Base-by-base conservation (phyloP, 1,284 basidiomycete species). In the Tetrapyrgos nigripes region DNA sequence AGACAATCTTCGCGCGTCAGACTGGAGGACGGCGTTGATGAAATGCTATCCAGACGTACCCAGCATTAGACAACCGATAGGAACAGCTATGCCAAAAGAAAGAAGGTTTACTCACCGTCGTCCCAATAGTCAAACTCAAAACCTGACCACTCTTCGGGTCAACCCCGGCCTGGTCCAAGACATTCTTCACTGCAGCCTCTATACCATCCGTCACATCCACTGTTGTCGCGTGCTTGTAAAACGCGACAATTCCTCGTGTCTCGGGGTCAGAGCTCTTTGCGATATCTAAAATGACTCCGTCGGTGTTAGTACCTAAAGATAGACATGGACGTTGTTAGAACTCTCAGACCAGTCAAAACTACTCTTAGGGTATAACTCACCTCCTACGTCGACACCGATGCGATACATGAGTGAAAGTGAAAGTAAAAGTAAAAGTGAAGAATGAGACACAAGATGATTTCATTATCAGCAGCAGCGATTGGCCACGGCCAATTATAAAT, bases 141-240 rank as follows among this genome's bases (percentile, higher is more conserved):
- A 83, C 73, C 2, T 71, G 56, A 8, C 69, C 67, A 21, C 40
- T 50, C 14, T 24, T 28, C 14, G 75, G 70, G 46, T 67, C 48
- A 9, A 79, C 64, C 1, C 66, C 64, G 13, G 74, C 75, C 28
- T 75, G 54, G n/a, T 69, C 61, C 11, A 83, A 65, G 0, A 83
- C 75, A 35, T 70, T 68, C 28, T 72, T 69, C 19, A 83, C 74
- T 1, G 79, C 81, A n/a, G 65, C 60, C 61, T 79, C 76, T 47
- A 87, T 86, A 11, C 84, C 84, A 23, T 72, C 70, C 0, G 83
- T 84, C 37, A 85, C 79, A 63, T 85, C 76, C 3, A 73, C 64
- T 1, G 85, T 85, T 0, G 84, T 86, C 8, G 77, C 75, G 3
- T 81, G 72, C 67, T 87, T 87, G 71, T 73, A 75, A 33, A 76